Base-by-base conservation (phyloP, 139 green algal genomes). In the Volvox reticuliferus region DNA sequence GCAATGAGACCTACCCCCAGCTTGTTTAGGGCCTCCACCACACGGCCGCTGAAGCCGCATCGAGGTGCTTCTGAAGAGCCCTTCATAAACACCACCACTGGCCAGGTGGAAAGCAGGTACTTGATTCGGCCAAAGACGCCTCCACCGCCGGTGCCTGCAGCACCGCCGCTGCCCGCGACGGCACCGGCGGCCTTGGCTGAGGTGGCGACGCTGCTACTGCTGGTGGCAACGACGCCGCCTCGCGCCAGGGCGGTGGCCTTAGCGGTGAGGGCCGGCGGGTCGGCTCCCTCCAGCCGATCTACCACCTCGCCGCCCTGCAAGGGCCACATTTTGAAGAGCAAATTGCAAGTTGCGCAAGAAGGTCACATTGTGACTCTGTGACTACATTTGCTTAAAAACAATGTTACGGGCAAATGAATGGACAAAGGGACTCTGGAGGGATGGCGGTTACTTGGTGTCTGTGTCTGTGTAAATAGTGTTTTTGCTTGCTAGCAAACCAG, bases 31-130 rank as follows among this genome's bases (percentile, higher is more conserved):
- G 96, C 95, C 28, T 95, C 92, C 76, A 98, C 96, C 36, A 98
- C 97, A 32, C 95, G 93, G 5, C 91, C 55, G 79, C 93, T 97
- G 94, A 99, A 99, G 14, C 98, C 98, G 91, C 98, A 99, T 32
- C 95, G 92, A 0, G 98, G 98, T 21, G 87, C 90, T 24, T 97
- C 94, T 5, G 94, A 95, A 5, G 69, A 94, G 32, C 97, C 97
- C 93, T 98, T 97, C 96, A 99, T 98, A 91, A 98, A 98, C n/a
- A 99, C 93, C 88, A 98, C 89, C 33, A 98, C 93, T 1, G 94
- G 93, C 6, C 91, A 30, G 2, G 75, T 83, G 1, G 87, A 68
- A 3, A 97, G 89, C 50, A 99, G 93, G 24, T 44, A 77, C 85
- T 97, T 93, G 44, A 98, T 95, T 32, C 94, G 88, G 32, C 90